These are phyloP conservation scores for Incumbomyces lentus DNA, from an alignment of 2,329 filamentous ascomycete genomes.

Conservation along the genomic window DNA sequence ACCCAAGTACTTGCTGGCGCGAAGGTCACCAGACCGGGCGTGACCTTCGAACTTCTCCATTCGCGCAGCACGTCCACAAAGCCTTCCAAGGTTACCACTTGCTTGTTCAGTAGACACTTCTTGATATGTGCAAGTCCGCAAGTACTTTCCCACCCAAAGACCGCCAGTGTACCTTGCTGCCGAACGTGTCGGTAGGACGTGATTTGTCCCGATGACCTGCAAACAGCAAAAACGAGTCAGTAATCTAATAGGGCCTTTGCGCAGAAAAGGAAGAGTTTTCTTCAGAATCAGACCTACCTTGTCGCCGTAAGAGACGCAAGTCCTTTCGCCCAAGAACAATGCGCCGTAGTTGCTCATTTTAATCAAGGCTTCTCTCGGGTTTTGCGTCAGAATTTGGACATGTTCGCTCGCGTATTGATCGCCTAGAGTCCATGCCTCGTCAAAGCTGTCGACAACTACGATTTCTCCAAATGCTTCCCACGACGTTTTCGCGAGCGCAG, in stretches of 20 bases:
- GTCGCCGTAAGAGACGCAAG: conserved; percentile 45
- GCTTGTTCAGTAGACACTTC: conserved; percentile 35
- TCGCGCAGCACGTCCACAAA: conserved; percentile 41
- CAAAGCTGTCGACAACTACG: conserved; percentile 32
- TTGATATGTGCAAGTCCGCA: conserved; percentile 45
- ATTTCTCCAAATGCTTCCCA: conserved; percentile 42
- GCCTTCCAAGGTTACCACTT: conserved; percentile 38
- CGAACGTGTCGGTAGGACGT: conserved; percentile 42
- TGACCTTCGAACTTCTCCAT: conserved; percentile 46
- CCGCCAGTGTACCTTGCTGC: conserved; percentile 43
- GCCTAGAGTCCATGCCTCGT: conserved; percentile 36
- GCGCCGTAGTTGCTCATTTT: conserved; percentile 45
- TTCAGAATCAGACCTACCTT: conserved; percentile 29
- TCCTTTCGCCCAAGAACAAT: conserved; percentile 42
- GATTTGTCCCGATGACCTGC: conserved; percentile 45
- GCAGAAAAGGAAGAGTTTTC: no score
- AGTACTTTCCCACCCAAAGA: conserved; percentile 46
- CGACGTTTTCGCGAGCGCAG: conserved; percentile 32
- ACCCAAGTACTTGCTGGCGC: conserved; percentile 34
- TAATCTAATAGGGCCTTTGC: no score
- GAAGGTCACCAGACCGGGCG: conserved; percentile 41
- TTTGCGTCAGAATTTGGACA: conserved; percentile 40
- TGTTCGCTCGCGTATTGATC: conserved; percentile 43
- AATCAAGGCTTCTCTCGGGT: conserved; percentile 38
- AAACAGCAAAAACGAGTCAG: no score